Evolutionary conservation across 345 rosid species (phyloP).

Genomic region (Euphorbia tirucalli): DNA sequence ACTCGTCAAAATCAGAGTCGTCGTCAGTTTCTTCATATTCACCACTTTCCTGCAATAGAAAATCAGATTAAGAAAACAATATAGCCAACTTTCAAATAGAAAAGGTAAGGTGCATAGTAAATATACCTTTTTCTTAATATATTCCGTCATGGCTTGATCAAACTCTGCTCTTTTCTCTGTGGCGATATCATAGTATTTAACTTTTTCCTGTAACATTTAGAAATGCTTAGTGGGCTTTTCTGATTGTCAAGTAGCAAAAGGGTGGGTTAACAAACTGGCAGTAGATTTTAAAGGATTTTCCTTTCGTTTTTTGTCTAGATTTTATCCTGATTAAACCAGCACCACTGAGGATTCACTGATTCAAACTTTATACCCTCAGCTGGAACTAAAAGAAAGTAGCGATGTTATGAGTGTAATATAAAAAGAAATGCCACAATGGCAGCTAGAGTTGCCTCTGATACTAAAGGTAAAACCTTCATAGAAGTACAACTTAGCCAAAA

Average conservation of each 20-base stretch:
- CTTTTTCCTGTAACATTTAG: slow-evolving; percentile 60
- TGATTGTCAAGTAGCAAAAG: background rate
- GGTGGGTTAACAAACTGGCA: background rate
- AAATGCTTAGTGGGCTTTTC: slow-evolving; percentile 2
- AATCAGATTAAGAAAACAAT: slow-evolving; percentile 6
- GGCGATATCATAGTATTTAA: slow-evolving; percentile 89
- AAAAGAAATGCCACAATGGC: background rate
- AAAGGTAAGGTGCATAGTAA: background rate
- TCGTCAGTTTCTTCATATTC: slow-evolving; percentile 57
- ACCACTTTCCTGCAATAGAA: slow-evolving; percentile 62
- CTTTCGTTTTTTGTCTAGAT: background rate
- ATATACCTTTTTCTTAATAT: slow-evolving; percentile 61
- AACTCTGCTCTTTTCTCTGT: slow-evolving; percentile 85
- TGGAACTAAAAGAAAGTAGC: background rate
- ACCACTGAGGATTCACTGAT: background rate
- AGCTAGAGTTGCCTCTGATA: background rate
- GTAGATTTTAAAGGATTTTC: background rate
- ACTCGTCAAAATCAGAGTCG: slow-evolving; percentile 59
- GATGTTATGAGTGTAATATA: background rate
- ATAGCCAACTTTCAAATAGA: background rate
- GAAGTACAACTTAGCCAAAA: background rate
- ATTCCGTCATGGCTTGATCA: slow-evolving; percentile 67
- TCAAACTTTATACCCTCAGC: background rate
- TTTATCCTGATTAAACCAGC: background rate
- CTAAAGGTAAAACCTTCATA: background rate